phyloP scores from a whole-genome alignment of 345 rosid genomes.

The Brassica rapa region DNA sequence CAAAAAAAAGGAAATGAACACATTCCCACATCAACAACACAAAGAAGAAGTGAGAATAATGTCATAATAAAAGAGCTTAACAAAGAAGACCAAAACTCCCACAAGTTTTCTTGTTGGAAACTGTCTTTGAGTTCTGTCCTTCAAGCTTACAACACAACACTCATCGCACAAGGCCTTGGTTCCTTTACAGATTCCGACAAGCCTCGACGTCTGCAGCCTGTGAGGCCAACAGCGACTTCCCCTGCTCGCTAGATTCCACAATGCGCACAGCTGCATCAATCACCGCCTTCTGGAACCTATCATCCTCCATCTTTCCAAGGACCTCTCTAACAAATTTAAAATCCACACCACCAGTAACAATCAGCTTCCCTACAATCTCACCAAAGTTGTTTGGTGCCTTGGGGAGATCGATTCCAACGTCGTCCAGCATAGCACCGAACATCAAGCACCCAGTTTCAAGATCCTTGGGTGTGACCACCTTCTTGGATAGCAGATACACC shows the following conservation, averaged over 20 bases:
- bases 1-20: conserved; percentile 10
- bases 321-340: conserved; percentile 59
- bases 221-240: conserved; percentile 32
- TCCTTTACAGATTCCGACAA: conserved; percentile 43
- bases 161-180: conserved; percentile 24
- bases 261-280: conserved; percentile 35
- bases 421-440: conserved; percentile 66
- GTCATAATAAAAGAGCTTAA: conserved; percentile 12
- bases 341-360: conserved; percentile 53
- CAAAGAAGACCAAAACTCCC: conserved; percentile 19
- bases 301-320: conserved; percentile 63
- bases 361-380: conserved; percentile 62
- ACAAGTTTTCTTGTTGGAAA: not conserved
- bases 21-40: conserved; percentile 16
- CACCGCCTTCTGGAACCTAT: conserved; percentile 49
- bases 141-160: conserved; percentile 36
- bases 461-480: conserved; percentile 54
- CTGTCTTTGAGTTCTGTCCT: conserved; percentile 27
- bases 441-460: conserved; percentile 57
- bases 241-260: conserved; percentile 31
- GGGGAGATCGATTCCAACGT: conserved; percentile 80
- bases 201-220: conserved; percentile 36
- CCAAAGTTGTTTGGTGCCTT: conserved; percentile 77
- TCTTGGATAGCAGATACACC: conserved; percentile 51
- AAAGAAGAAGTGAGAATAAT: conserved; percentile 18